Evolutionary conservation across 345 rosid genomes (phyloP).

Genomic region (Populus simonii): DNA sequence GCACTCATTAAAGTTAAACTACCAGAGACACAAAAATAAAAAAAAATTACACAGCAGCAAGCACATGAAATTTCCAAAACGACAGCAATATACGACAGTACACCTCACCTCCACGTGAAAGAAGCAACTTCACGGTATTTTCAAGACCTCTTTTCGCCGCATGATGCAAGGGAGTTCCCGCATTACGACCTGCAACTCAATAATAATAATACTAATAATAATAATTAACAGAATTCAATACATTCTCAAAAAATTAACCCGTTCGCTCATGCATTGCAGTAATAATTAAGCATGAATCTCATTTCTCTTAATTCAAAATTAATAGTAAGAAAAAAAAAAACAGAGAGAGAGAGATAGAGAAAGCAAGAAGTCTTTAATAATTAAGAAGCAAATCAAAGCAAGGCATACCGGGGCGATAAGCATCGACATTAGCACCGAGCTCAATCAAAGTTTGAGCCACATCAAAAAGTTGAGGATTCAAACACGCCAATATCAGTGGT

Average conservation of each 20-base stretch:
- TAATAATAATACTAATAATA: background rate
- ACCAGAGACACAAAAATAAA: background rate
- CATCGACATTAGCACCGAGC: slow-evolving; percentile 80
- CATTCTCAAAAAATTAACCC: background rate
- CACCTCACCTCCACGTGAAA: slow-evolving; percentile 66
- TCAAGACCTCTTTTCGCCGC: slow-evolving; percentile 94
- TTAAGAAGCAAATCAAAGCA: background rate
- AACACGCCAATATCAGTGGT: slow-evolving; percentile 74
- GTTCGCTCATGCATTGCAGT: background rate
- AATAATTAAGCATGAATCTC: background rate
- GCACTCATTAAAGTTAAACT: background rate
- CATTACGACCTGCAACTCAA: slow-evolving; percentile 61
- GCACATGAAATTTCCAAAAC: background rate
- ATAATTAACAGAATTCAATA: background rate
- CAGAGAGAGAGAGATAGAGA: too few relatives aligned
- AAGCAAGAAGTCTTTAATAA: background rate
- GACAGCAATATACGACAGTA: background rate
- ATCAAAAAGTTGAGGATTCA: slow-evolving; percentile 56
- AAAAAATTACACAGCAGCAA: background rate
- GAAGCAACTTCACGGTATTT: slow-evolving; percentile 71
- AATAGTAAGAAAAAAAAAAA: background rate
- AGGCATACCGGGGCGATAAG: slow-evolving; percentile 72
- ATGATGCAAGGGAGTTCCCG: slow-evolving; percentile 93
- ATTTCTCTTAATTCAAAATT: background rate
- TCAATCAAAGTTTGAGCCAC: slow-evolving; percentile 83